Evolutionary conservation across 2,329 filamentous ascomycete genomes (phyloP).

Genomic region (Stemphylium beticola): DNA sequence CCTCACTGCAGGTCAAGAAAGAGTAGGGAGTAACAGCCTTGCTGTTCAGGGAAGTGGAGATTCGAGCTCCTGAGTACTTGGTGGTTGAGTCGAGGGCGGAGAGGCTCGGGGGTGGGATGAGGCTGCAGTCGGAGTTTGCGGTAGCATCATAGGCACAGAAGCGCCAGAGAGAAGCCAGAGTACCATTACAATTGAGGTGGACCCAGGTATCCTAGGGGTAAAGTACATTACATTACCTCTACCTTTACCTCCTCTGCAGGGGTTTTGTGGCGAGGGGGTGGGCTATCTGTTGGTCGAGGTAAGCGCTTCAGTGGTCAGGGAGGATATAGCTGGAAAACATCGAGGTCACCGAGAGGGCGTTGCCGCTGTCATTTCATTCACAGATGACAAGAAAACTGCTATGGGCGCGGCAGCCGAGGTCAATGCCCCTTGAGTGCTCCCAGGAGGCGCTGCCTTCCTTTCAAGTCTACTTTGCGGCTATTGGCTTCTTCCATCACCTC

Average conservation of each 20-base stretch:
- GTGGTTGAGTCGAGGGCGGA: background rate
- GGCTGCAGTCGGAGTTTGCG: background rate
- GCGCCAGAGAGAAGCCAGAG: background rate
- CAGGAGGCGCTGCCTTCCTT: background rate
- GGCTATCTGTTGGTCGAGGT: background rate
- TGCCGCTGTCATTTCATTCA: conserved; percentile 7
- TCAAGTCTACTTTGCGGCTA: background rate
- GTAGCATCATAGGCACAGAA: background rate
- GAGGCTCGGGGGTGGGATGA: conserved; percentile 1
- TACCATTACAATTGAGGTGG: background rate
- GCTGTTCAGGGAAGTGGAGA: background rate
- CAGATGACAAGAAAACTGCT: background rate
- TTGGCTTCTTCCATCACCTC: background rate
- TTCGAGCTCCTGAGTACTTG: background rate
- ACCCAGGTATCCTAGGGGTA: background rate
- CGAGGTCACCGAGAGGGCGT: background rate
- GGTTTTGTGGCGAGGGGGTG: background rate
- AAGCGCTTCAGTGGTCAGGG: background rate
- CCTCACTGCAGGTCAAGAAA: background rate
- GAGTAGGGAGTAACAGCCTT: background rate
- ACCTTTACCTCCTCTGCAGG: background rate
- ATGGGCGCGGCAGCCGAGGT: background rate
- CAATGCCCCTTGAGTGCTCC: conserved; percentile 2
- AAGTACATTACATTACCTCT: background rate
- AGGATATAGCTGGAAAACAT: background rate